Percentiles rank a stretch among this genome's conserved stretches.
Conservation (phyloP, 208 protist species). For the Naegleria fowleri region DNA sequence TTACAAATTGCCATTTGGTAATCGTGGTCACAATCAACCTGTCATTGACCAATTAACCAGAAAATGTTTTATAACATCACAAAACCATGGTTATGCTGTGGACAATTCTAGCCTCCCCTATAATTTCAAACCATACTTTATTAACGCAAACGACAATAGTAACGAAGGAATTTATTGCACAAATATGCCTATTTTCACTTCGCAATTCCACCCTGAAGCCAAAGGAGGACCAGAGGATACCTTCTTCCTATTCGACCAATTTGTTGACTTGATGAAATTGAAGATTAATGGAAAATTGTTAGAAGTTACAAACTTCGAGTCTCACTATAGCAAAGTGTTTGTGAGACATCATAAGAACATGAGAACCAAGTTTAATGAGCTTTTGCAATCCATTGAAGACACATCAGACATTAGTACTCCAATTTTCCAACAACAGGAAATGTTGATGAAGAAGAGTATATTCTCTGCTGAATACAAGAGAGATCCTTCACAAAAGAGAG, state of each 20-base stretch:
- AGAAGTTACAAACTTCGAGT: not conserved
- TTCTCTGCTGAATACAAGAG: not conserved
- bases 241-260: conserved; percentile 94
- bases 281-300: not conserved
- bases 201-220: conserved; percentile 97
- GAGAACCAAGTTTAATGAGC: not conserved
- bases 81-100: conserved; percentile 97
- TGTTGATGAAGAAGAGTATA: conserved; percentile 1
- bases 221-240: conserved; percentile 91
- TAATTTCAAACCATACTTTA: conserved; percentile 87
- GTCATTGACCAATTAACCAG: conserved; percentile 71
- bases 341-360: not conserved
- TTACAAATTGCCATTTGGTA: conserved; percentile 97
- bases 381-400: not conserved
- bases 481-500: not conserved
- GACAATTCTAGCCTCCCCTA: conserved; percentile 78
- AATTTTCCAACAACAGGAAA: not conserved
- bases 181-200: conserved; percentile 88
- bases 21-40: conserved; percentile 97
- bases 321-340: not conserved
- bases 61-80: conserved; percentile 88
- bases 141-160: conserved; percentile 92
- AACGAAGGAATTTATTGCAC: conserved; percentile 93
- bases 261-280: conserved; percentile 68
- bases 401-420: not conserved